phyloP scores from a whole-genome alignment of 306 rosid genomes.

The Spatholobus suberectus region DNA sequence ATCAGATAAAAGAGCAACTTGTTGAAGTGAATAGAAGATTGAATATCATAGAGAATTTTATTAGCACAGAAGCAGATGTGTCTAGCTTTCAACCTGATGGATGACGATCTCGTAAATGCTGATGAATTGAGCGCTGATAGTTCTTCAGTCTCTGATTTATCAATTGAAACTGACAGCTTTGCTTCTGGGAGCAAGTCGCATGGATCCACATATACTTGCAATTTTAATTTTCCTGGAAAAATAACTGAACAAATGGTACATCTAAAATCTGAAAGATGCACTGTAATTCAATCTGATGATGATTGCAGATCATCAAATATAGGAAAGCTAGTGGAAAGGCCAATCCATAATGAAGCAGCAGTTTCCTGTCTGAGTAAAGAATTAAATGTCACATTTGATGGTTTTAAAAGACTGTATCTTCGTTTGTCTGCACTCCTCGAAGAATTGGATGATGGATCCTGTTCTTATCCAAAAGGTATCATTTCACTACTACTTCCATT shows the following conservation, averaged over 20 bases:
- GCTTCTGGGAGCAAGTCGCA: slow-evolving; percentile 47
- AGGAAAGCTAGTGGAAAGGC: slow-evolving; percentile 38
- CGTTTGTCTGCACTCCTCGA: slow-evolving; percentile 53
- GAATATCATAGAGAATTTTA: slow-evolving; percentile 54
- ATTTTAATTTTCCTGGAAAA: slow-evolving; percentile 39
- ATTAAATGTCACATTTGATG: slow-evolving; percentile 51
- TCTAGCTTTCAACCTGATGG: slow-evolving; percentile 37
- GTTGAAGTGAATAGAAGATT: slow-evolving; percentile 56
- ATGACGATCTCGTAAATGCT: slow-evolving; percentile 49
- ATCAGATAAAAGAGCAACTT: slow-evolving; percentile 62
- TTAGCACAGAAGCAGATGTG: slow-evolving; percentile 43
- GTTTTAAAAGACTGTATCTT: slow-evolving; percentile 55
- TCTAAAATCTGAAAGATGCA: slow-evolving; percentile 42
- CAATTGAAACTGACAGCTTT: slow-evolving; percentile 54
- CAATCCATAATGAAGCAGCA: slow-evolving; percentile 36
- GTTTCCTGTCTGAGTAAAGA: slow-evolving; percentile 59
- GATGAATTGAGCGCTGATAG: slow-evolving; percentile 67
- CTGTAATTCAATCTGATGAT: slow-evolving; percentile 40
- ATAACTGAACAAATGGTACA: slow-evolving; percentile 36
- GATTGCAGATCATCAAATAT: slow-evolving; percentile 45
- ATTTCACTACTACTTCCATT: slow-evolving; percentile 39
- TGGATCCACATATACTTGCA: slow-evolving; percentile 34
- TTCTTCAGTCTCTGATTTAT: slow-evolving; percentile 69
- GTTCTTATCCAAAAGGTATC: slow-evolving; percentile 58
- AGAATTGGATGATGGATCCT: slow-evolving; percentile 42